Conservation (phyloP, 2,329 filamentous ascomycete genomes). For the Xylaria sp. region DNA sequence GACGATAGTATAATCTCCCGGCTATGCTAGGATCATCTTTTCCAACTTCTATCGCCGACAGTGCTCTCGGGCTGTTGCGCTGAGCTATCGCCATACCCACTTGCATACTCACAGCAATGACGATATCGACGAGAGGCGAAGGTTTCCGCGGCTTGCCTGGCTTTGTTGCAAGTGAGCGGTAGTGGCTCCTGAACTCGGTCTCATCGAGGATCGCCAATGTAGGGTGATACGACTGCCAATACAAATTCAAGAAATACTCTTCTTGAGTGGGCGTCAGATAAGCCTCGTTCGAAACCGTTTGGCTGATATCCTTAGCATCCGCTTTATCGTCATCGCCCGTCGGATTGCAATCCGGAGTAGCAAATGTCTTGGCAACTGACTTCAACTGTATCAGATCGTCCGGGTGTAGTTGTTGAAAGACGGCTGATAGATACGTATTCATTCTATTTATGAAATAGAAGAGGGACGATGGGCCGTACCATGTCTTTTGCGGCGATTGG, state of each 20-base stretch:
- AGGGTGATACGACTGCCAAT: constrained; percentile 59
- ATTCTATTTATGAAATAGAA: constrained; percentile 56
- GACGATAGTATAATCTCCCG: constrained; percentile 58
- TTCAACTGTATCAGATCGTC: constrained; percentile 48
- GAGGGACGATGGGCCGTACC: constrained; percentile 55
- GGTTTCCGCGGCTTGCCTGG: constrained; percentile 49
- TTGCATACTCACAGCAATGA: constrained; percentile 63
- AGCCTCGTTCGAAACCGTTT: constrained; percentile 36
- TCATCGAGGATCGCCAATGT: constrained; percentile 57
- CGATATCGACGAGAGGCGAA: constrained; percentile 62
- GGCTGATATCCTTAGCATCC: constrained; percentile 31
- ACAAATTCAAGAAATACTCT: constrained; percentile 58
- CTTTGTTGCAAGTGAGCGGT: constrained; percentile 53
- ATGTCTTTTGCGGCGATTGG: constrained; percentile 49
- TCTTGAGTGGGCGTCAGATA: constrained; percentile 55
- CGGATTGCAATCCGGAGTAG: constrained; percentile 38
- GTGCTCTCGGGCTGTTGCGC: constrained; percentile 30
- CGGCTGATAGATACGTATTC: constrained; percentile 49
- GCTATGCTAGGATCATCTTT: constrained; percentile 54
- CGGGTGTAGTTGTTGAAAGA: constrained; percentile 48
- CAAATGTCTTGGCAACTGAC: constrained; percentile 39
- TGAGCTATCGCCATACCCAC: constrained; percentile 51
- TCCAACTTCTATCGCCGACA: constrained; percentile 36
- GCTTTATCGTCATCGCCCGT: constrained; percentile 32
- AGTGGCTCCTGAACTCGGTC: constrained; percentile 55